phyloP scores from a whole-genome alignment of 106 monocot species.

The Iris macrosiphon region DNA sequence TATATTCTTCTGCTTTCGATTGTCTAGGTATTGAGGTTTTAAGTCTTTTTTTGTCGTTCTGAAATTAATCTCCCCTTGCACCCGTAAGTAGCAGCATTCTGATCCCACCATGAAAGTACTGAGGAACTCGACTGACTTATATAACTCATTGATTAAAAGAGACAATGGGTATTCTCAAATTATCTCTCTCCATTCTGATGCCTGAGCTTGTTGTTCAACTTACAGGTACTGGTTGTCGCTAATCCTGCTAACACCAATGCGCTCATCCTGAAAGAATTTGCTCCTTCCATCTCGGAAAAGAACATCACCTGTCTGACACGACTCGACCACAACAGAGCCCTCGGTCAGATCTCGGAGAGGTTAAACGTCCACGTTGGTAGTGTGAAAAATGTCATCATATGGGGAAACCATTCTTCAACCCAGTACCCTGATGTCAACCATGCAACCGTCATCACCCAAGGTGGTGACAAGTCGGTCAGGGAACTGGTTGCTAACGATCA shows the following conservation, averaged over 20 bases:
- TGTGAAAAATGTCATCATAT: constrained; percentile 59
- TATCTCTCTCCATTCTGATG: no score
- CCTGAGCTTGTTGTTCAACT: no score
- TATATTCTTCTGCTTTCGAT: no score
- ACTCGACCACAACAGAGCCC: constrained; percentile 83
- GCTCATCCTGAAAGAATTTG: constrained; percentile 77
- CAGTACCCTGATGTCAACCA: constrained; percentile 66
- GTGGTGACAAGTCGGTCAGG: constrained; percentile 39
- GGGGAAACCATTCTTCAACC: constrained; percentile 64
- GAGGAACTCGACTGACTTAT: no score
- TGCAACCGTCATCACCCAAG: constrained; percentile 38
- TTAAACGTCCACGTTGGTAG: constrained; percentile 55
- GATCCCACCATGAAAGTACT: no score
- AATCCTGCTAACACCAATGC: constrained; percentile 94
- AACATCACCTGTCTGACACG: constrained; percentile 89
- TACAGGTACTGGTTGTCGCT: constrained; percentile 85
- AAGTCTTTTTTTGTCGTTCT: no score
- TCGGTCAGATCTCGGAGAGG: constrained; percentile 79
- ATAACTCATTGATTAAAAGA: no score
- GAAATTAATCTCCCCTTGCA: no score
- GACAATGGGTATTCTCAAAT: no score
- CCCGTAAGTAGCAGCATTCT: no score
- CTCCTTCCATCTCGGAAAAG: constrained; percentile 73
- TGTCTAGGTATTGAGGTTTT: no score
- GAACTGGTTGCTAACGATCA: constrained; percentile 36